A percentile compares a stretch with the other conserved stretches of the same genome.
phyloP scores from a whole-genome alignment of 768 basidiomycete species.

The Lentinula aciculospora region DNA sequence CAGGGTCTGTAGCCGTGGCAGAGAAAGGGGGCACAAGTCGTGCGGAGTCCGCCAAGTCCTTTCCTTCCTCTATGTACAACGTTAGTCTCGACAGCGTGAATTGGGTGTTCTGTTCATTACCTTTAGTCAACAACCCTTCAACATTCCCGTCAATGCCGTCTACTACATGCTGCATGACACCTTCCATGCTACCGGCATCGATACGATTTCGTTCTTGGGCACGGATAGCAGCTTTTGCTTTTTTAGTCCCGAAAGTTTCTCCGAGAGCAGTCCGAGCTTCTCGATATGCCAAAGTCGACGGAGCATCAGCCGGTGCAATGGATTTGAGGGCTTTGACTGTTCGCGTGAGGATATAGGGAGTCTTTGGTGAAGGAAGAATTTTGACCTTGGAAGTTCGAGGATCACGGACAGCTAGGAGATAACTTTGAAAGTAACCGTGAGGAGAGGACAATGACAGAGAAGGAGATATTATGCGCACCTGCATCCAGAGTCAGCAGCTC shows the following conservation, averaged over 20 bases:
- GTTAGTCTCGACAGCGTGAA: constrained; percentile 3
- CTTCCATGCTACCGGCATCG: constrained; percentile 83
- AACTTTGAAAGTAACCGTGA: constrained; percentile 37
- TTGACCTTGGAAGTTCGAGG: constrained; percentile 66
- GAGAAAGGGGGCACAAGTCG: constrained; percentile 78
- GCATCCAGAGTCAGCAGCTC: constrained; percentile 53
- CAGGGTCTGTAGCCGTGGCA: constrained; percentile 55
- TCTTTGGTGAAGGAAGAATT: constrained; percentile 60
- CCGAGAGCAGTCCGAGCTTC: constrained; percentile 77
- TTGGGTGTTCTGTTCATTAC: constrained; percentile 33
- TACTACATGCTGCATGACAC: constrained; percentile 76
- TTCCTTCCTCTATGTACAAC: constrained; percentile 52
- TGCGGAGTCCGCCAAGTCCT: constrained; percentile 52
- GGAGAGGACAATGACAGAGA: constrained; percentile 3
- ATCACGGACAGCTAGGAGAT: constrained; percentile 80
- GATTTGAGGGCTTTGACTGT: constrained; percentile 83
- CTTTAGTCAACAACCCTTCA: constrained; percentile 59
- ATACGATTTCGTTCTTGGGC: constrained; percentile 87
- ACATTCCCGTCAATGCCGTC: constrained; percentile 76
- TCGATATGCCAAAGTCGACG: constrained; percentile 46
- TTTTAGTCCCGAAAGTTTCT: constrained; percentile 92
- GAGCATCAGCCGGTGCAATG: constrained; percentile 42
- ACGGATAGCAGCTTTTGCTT: constrained; percentile 80
- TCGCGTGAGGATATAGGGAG: constrained; percentile 63
- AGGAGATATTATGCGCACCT: constrained; percentile 39